Percentiles rank a stretch among this genome's conserved stretches.
Evolutionary conservation across 306 rosid genomes (phyloP).

Genomic region (Lagenaria siceraria): DNA sequence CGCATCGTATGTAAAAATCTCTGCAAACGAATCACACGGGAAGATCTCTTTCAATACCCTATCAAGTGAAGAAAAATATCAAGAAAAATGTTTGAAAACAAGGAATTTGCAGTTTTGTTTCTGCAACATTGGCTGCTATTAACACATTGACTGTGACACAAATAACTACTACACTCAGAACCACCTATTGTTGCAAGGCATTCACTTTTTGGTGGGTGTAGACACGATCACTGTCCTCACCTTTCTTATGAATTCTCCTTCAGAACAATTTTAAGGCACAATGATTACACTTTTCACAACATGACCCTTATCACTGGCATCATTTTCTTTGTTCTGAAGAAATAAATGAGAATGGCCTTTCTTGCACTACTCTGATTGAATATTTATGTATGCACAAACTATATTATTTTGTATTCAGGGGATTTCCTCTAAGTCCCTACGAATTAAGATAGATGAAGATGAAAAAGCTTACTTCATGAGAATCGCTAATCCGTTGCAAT

Average conservation of each 20-base stretch:
- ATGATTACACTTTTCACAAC: neutral
- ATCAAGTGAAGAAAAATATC: slow-evolving; percentile 49
- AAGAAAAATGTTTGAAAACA: slow-evolving; percentile 27
- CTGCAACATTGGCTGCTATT: slow-evolving; percentile 8
- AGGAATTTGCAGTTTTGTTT: slow-evolving; percentile 14
- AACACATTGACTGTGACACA: slow-evolving; percentile 8
- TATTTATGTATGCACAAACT: neutral
- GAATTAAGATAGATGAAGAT: slow-evolving; percentile 8
- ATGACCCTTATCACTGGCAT: neutral
- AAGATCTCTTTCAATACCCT: slow-evolving; percentile 80
- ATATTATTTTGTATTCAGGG: neutral
- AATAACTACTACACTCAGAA: neutral
- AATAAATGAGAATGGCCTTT: neutral
- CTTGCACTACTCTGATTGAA: neutral
- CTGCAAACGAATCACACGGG: slow-evolving; percentile 90
- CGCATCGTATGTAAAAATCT: slow-evolving; percentile 93
- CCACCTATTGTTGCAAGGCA: neutral
- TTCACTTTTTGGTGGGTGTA: neutral
- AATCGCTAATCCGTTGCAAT: slow-evolving; percentile 43
- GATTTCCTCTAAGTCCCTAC: neutral
- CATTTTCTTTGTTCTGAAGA: neutral
- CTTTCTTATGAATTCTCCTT: neutral
- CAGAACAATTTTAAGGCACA: neutral
- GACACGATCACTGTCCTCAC: neutral
- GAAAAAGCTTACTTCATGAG: slow-evolving; percentile 63